Conservation (phyloP, 306 rosid genomes). For the Echinosophora koreensis region DNA sequence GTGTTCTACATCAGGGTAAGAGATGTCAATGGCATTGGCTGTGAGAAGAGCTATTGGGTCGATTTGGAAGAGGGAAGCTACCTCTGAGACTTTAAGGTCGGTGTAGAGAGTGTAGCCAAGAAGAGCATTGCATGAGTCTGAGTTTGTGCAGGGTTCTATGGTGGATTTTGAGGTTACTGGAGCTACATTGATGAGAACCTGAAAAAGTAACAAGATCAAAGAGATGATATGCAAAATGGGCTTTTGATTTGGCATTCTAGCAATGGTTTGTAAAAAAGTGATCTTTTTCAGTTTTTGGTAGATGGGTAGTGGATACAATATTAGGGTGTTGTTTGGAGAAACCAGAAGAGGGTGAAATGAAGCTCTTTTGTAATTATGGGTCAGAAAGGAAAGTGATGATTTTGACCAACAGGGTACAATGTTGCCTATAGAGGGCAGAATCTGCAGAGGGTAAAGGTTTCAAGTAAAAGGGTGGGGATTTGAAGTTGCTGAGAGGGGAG, state of each 20-base stretch:
- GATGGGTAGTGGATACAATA: background rate
- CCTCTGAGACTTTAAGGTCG: slow-evolving; percentile 93
- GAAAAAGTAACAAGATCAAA: slow-evolving; percentile 41
- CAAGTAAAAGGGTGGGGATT: background rate
- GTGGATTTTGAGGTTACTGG: slow-evolving; percentile 74
- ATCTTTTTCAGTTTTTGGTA: background rate
- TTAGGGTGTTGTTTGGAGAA: background rate
- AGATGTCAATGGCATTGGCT: slow-evolving; percentile 89
- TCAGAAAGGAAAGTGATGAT: background rate
- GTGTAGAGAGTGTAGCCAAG: slow-evolving; percentile 95
- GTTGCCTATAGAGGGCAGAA: background rate
- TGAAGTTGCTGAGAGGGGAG: background rate
- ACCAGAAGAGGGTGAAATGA: background rate
- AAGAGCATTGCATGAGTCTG: slow-evolving; percentile 82
- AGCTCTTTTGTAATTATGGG: slow-evolving; percentile 25
- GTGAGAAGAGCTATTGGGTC: slow-evolving; percentile 89
- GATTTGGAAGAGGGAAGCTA: slow-evolving; percentile 87
- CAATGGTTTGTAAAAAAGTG: background rate
- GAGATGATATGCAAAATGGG: slow-evolving; percentile 1
- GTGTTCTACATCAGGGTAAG: slow-evolving; percentile 94
- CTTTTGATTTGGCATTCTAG: slow-evolving; percentile 52
- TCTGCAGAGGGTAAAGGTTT: background rate
- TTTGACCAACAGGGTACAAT: slow-evolving; percentile 24
- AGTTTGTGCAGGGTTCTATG: slow-evolving; percentile 95
- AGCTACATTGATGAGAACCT: slow-evolving; percentile 46